Percentiles rank a stretch among this genome's conserved stretches.
Evolutionary conservation across 768 basidiomycete species (phyloP).

Genomic region (Kwoniella mangroviensis): DNA sequence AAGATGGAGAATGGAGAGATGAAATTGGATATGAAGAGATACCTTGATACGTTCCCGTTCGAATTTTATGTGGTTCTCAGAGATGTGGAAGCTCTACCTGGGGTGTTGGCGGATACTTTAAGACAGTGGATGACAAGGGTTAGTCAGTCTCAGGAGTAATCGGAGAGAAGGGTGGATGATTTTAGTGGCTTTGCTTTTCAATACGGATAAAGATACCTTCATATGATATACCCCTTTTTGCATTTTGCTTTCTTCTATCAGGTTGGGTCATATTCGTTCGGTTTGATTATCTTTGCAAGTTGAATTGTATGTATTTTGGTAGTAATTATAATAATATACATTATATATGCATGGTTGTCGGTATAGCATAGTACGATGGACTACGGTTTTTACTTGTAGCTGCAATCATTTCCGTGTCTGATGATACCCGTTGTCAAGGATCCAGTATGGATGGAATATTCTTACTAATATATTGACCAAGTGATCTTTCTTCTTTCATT

Average conservation of each 20-base stretch:
- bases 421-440: too few species aligned
- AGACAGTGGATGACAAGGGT: slow-evolving; percentile 69
- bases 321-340: background rate
- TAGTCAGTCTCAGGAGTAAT: slow-evolving; percentile 49
- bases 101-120: slow-evolving; percentile 82
- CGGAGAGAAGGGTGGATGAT: background rate
- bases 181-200: background rate
- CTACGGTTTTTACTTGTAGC: too few species aligned
- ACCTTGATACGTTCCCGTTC: slow-evolving; percentile 96
- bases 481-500: background rate
- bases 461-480: too few species aligned
- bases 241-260: too few species aligned
- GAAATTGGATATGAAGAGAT: slow-evolving; percentile 85
- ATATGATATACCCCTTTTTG: background rate
- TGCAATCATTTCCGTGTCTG: too few species aligned
- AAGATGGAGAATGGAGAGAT: slow-evolving; percentile 68
- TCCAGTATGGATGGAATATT: too few species aligned
- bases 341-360: slow-evolving; percentile 10
- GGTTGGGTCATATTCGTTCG: too few species aligned
- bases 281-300: too few species aligned
- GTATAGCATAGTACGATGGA: too few species aligned
- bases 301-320: background rate
- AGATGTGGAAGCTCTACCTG: slow-evolving; percentile 86
- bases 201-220: background rate
- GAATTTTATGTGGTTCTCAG: slow-evolving; percentile 93